phyloP scores from a whole-genome alignment of 441 rosid genomes.

The Jatropha multifida region DNA sequence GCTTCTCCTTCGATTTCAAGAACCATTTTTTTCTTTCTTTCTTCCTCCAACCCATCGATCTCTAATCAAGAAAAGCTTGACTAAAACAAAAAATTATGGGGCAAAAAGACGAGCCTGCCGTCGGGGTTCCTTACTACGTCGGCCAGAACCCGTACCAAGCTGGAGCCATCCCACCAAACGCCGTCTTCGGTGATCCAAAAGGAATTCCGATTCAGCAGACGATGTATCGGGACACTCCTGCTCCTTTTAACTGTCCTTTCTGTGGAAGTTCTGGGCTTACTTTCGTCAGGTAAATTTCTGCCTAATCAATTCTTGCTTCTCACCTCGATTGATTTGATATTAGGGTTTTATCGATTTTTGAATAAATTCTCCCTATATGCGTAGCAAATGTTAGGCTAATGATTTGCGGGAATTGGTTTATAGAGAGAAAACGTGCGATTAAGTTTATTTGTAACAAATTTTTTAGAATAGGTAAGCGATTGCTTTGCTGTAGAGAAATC shows the following conservation, averaged over 20 bases:
- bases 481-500: not conserved
- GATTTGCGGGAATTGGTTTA: not conserved
- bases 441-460: not conserved
- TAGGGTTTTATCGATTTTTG: not conserved
- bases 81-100: constrained; percentile 33
- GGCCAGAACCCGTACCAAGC: constrained; percentile 67
- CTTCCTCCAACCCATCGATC: not conserved
- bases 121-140: constrained; percentile 74
- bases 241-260: constrained; percentile 70
- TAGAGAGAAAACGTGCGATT: not conserved
- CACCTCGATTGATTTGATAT: not conserved
- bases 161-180: constrained; percentile 71
- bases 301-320: not conserved
- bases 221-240: constrained; percentile 81
- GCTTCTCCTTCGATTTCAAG: not conserved
- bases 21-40: not conserved
- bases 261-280: constrained; percentile 84
- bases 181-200: constrained; percentile 67
- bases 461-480: too few relatives aligned
- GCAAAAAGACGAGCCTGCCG: constrained; percentile 52
- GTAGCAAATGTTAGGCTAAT: too few relatives aligned
- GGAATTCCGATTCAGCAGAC: constrained; percentile 85
- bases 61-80: not conserved
- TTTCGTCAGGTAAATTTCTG: constrained; percentile 44
- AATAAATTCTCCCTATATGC: too few relatives aligned